A percentile compares a stretch with the other conserved stretches of the same genome.
These are phyloP conservation scores for Suhomyces choctaworum DNA, from an alignment of 1,139 yeast genomes.

Conservation along the genomic window DNA sequence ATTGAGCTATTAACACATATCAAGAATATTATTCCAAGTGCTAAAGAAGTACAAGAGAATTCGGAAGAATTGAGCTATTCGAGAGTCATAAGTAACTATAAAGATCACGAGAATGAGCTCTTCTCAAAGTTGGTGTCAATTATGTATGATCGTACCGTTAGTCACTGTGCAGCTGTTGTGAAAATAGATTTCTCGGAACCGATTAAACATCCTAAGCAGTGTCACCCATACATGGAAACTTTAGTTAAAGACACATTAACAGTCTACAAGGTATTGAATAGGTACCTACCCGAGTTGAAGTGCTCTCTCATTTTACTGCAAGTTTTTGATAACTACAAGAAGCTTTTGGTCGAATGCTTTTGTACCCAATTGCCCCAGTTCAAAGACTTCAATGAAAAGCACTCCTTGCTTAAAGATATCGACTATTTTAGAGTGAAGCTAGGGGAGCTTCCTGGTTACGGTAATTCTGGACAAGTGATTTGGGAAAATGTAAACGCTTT, in stretches of 20 bases:
- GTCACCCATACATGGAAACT: constrained; percentile 65
- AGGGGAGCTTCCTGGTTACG: constrained; percentile 61
- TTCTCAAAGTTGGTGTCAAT: constrained; percentile 64
- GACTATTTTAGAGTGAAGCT: constrained; percentile 64
- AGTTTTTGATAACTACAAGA: constrained; percentile 62
- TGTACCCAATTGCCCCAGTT: constrained; percentile 52
- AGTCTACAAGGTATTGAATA: constrained; percentile 59
- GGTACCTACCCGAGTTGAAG: constrained; percentile 56
- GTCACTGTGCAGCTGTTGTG: constrained; percentile 48
- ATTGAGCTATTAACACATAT: constrained; percentile 25
- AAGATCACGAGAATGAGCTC: constrained; percentile 67
- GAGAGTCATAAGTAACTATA: constrained; percentile 37
- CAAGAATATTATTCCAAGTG: constrained; percentile 19
- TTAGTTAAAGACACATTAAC: constrained; percentile 67
- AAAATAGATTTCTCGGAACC: constrained; percentile 54
- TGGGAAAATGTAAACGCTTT: constrained; percentile 64
- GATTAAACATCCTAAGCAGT: constrained; percentile 40
- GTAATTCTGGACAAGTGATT: constrained; percentile 63
- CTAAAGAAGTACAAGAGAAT: neutral
- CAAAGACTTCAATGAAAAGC: constrained; percentile 54
- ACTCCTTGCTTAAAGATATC: constrained; percentile 59
- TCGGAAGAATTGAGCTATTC: constrained; percentile 41
- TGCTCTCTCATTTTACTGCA: constrained; percentile 52
- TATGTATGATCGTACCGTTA: constrained; percentile 64
- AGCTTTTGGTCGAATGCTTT: constrained; percentile 54